phyloP scores from a whole-genome alignment of 2,329 filamentous ascomycete genomes.

The Ophiostoma triangulosporum region DNA sequence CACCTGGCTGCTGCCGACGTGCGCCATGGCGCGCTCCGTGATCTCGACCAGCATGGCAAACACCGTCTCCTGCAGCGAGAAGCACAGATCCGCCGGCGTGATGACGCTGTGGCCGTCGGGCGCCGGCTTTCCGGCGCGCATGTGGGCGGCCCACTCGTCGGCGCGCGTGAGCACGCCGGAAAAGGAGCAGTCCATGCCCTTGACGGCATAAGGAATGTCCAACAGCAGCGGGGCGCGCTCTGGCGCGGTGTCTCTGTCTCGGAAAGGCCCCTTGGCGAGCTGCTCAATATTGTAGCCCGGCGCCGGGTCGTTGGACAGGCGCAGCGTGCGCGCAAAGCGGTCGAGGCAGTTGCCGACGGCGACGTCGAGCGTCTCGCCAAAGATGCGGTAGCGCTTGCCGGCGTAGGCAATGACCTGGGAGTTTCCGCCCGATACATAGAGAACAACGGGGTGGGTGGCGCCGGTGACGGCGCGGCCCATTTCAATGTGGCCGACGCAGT shows the following conservation, averaged over 20 bases:
- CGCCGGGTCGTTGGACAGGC: conserved; percentile 89
- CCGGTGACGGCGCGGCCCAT: conserved; percentile 93
- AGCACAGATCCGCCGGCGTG: conserved; percentile 78
- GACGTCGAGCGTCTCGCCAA: conserved; percentile 94
- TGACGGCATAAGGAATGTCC: conserved; percentile 89
- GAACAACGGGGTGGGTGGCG: conserved; percentile 78
- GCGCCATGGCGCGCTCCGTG: conserved; percentile 95
- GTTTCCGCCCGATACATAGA: conserved; percentile 93
- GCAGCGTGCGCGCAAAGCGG: conserved; percentile 80
- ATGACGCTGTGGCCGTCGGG: conserved; percentile 49
- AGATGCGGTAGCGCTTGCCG: conserved; percentile 88
- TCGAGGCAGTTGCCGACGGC: conserved; percentile 96
- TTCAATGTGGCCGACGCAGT: conserved; percentile 97
- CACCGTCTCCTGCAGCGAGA: conserved; percentile 87
- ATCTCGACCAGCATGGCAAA: conserved; percentile 98
- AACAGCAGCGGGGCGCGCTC: conserved; percentile 58
- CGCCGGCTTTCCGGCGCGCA: conserved; percentile 32
- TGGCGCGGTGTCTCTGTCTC: conserved; percentile 1
- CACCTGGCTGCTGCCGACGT: conserved; percentile 82
- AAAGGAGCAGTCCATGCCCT: conserved; percentile 98
- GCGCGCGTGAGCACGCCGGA: conserved; percentile 78
- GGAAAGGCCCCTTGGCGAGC: conserved; percentile 44
- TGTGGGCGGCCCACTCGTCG: conserved; percentile 63
- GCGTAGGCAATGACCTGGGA: conserved; percentile 97
- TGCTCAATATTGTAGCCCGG: conserved; percentile 98